phyloP scores from a whole-genome alignment of 2,329 filamentous ascomycete species.

The Eurotiales sp. region DNA sequence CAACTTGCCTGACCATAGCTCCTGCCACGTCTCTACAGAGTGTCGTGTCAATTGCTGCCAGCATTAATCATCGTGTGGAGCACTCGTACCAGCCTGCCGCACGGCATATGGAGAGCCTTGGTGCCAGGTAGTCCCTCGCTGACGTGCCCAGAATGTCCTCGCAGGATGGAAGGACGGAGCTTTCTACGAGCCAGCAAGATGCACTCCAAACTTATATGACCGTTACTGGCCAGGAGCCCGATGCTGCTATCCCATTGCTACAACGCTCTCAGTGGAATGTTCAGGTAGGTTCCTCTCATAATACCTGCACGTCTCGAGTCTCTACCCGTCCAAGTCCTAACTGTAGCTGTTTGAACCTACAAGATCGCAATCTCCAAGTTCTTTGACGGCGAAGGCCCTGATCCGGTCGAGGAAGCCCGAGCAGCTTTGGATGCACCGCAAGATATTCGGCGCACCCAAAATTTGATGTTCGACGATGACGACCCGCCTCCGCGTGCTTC shows the following conservation, averaged over 20 bases:
- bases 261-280: slow-evolving; percentile 94
- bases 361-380: slow-evolving; percentile 97
- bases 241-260: slow-evolving; percentile 73
- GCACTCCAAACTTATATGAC: slow-evolving; percentile 83
- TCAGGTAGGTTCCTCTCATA: slow-evolving; percentile 54
- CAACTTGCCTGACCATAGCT: too few relatives aligned
- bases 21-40: too few relatives aligned
- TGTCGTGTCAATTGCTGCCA: too few relatives aligned
- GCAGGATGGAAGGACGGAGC: slow-evolving; percentile 47
- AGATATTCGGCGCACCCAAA: slow-evolving; percentile 65
- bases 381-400: slow-evolving; percentile 90
- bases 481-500: slow-evolving; percentile 25
- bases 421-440: slow-evolving; percentile 61
- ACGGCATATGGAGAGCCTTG: slow-evolving; percentile 14
- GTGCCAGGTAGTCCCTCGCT: slow-evolving; percentile 4
- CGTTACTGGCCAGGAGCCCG: slow-evolving; percentile 77
- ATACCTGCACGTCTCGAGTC: too few relatives aligned
- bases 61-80: background rate
- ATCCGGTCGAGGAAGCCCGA: slow-evolving; percentile 73
- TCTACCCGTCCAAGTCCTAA: background rate
- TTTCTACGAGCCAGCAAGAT: slow-evolving; percentile 74
- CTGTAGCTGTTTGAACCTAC: slow-evolving; percentile 6
- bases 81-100: background rate
- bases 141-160: slow-evolving; percentile 42
- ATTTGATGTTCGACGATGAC: slow-evolving; percentile 55